Conservation (phyloP, 2,329 filamentous ascomycete species). For the Fusarium incarnatum region DNA sequence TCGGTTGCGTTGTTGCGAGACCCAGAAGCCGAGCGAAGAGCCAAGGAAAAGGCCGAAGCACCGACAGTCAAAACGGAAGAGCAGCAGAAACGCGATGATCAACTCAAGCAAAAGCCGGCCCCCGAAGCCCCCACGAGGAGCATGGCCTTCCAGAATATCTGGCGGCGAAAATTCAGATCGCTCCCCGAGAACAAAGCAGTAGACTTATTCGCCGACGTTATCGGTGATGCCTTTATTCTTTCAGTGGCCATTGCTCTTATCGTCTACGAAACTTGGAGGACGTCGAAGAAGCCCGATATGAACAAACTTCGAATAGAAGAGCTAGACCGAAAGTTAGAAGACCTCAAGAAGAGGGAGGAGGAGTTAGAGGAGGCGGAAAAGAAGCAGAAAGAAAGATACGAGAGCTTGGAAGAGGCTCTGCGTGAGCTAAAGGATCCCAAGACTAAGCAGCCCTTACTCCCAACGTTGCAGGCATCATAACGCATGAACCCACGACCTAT, state of each 20-base stretch:
- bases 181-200: constrained; percentile 74
- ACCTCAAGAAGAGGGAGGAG: constrained; percentile 62
- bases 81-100: constrained; percentile 67
- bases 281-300: constrained; percentile 69
- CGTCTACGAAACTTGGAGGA: constrained; percentile 71
- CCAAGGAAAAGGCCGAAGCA: constrained; percentile 71
- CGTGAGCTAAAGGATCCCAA: constrained; percentile 65
- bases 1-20: constrained; percentile 70
- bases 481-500: background rate
- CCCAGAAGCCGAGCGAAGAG: constrained; percentile 65
- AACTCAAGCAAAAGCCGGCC: constrained; percentile 54
- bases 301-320: constrained; percentile 66
- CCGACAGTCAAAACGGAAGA: constrained; percentile 75
- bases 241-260: constrained; percentile 67
- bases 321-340: constrained; percentile 61
- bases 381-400: constrained; percentile 61
- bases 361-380: constrained; percentile 61
- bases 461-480: constrained; percentile 49
- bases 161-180: constrained; percentile 71
- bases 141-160: constrained; percentile 62
- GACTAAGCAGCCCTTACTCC: constrained; percentile 66
- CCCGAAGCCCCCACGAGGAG: constrained; percentile 45
- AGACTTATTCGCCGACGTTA: constrained; percentile 74
- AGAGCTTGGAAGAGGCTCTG: constrained; percentile 66
- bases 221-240: constrained; percentile 73